These are phyloP conservation scores for Verticillium zaregamsianum DNA, from an alignment of 2,329 filamentous ascomycete species.

Conservation along the genomic window DNA sequence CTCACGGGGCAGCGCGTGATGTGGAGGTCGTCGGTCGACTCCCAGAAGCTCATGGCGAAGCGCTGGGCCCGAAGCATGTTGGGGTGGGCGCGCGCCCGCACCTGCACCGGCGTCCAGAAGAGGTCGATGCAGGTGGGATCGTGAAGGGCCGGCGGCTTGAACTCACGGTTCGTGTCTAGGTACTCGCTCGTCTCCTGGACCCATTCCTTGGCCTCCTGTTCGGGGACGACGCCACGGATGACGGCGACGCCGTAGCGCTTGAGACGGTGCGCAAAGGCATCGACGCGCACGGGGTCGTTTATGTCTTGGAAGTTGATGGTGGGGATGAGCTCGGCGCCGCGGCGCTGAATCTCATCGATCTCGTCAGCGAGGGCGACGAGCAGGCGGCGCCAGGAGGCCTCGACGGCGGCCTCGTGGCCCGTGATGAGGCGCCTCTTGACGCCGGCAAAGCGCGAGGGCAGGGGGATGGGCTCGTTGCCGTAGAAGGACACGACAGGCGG, in stretches of 20 bases:
- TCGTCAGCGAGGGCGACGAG: constrained; percentile 30
- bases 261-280: constrained; percentile 21
- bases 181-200: constrained; percentile 50
- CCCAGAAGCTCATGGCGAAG: constrained; percentile 51
- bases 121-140: constrained; percentile 69
- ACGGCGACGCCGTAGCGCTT: constrained; percentile 25
- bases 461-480: constrained; percentile 40
- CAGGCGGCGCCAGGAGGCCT: constrained; percentile 34
- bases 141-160: constrained; percentile 48
- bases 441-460: constrained; percentile 34
- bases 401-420: constrained; percentile 31
- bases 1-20: constrained; percentile 42
- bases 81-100: constrained; percentile 32
- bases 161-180: constrained; percentile 40
- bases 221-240: constrained; percentile 25
- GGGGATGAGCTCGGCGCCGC: constrained; percentile 33
- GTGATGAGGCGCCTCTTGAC: constrained; percentile 34
- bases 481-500: constrained; percentile 50
- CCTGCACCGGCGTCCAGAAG: constrained; percentile 45
- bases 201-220: constrained; percentile 28
- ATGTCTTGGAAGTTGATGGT: constrained; percentile 36
- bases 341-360: constrained; percentile 29
- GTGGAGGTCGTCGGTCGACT: constrained; percentile 43
- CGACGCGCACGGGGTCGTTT: constrained; percentile 16
- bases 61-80: constrained; percentile 35